Evolutionary conservation across 1,284 basidiomycete genomes (phyloP), one percentile per base, ranked within the genome.

Genomic region (Phlebopus sp.): DNA sequence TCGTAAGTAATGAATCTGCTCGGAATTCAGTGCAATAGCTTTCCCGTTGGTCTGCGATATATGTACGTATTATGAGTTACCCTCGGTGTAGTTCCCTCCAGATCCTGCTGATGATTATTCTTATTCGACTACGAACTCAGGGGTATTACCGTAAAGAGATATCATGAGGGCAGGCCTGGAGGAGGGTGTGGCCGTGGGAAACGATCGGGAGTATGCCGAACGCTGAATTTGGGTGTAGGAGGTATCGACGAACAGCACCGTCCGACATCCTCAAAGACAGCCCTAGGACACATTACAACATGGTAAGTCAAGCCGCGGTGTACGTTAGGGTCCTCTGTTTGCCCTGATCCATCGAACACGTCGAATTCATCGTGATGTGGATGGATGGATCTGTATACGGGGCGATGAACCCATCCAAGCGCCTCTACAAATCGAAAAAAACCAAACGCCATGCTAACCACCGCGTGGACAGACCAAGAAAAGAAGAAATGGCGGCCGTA

Each of bases 401-500:
- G 21, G 31, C n/a, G 40, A 37, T 44, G 10, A 18, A 31, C 14
- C 15, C 11, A 38, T 29, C 13, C 29, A 21, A 34, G 21, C 29
- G 17, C 23, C n/a, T 14, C 8, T 19, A 11, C 21, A 42, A 7
- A 32, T 25, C 31, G 15, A 17, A 23, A 17, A 14, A 15, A 8
- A 34, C 2, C n/a, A n/a, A n/a, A n/a, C n/a, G n/a, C n/a, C n/a
- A 46, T 43, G 15, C 19, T 40, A 34, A 35, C 10, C 17, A 34
- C 30, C 8, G 15, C 18, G 19, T 19, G 4, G n/a, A 49, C 65
- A 91, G 96, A 98, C 95, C 64, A 97, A 96, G 82, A 98, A 98
- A 81, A 89, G 96, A 90, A 90, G 96, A 89, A 93, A 92, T 81
- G 87, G 85, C 70, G 96, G 93, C 64, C 91, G 93, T 67, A 96